phyloP scores from a whole-genome alignment of 2,329 filamentous ascomycete species.

The Ophiostoma himal-ulmi region DNA sequence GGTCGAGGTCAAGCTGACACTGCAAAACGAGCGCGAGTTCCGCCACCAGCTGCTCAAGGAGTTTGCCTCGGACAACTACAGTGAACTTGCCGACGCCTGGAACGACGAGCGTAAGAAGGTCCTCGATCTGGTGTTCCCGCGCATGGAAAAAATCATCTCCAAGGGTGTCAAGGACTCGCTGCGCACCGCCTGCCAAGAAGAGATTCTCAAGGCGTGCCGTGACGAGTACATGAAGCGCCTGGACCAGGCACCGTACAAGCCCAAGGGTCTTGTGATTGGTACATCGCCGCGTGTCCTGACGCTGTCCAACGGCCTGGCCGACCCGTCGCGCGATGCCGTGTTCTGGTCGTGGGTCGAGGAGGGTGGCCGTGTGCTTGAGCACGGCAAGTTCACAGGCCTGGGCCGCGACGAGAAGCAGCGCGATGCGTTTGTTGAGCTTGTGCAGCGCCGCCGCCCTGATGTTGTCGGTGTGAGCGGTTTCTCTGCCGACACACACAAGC shows the following conservation, averaged over 20 bases:
- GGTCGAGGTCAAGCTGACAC: slow-evolving; percentile 73
- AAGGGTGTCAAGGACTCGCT: slow-evolving; percentile 94
- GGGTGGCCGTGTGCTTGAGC: slow-evolving; percentile 80
- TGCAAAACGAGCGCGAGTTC: slow-evolving; percentile 72
- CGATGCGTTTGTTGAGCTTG: slow-evolving; percentile 68
- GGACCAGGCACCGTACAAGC: slow-evolving; percentile 93
- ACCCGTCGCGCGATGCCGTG: slow-evolving; percentile 67
- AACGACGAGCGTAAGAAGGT: slow-evolving; percentile 82
- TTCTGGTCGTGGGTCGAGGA: slow-evolving; percentile 93
- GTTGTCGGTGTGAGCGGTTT: slow-evolving; percentile 86
- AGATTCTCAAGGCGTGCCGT: slow-evolving; percentile 79
- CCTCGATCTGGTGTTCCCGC: slow-evolving; percentile 71
- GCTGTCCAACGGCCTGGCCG: slow-evolving; percentile 77
- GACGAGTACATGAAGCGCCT: slow-evolving; percentile 85
- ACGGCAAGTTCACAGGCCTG: slow-evolving; percentile 79
- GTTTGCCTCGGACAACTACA: slow-evolving; percentile 92
- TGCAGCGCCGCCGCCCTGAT: slow-evolving; percentile 76
- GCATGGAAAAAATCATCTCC: slow-evolving; percentile 75
- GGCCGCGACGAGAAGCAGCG: slow-evolving; percentile 61
- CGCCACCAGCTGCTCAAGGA: slow-evolving; percentile 69
- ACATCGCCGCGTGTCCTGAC: slow-evolving; percentile 82
- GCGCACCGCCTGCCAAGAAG: slow-evolving; percentile 88
- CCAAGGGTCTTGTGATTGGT: slow-evolving; percentile 83
- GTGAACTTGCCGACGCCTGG: slow-evolving; percentile 91
- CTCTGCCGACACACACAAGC: slow-evolving; percentile 75